These are phyloP conservation scores for Trametes punicea DNA, from an alignment of 768 basidiomycete species.

Conservation along the genomic window DNA sequence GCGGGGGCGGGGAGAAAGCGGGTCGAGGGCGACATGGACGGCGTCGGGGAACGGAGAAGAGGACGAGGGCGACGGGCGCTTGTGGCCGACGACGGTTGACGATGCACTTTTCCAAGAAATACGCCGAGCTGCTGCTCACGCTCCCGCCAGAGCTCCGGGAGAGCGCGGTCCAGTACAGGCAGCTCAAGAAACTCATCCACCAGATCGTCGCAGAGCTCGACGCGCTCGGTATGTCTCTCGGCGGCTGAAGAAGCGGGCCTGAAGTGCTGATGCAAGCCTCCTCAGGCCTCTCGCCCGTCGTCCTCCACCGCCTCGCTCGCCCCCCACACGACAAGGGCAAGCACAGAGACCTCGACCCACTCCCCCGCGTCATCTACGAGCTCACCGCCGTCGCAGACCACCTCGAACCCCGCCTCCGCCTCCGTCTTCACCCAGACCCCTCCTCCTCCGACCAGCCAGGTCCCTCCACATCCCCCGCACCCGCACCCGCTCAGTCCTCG, in stretches of 20 bases:
- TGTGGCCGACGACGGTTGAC: not conserved
- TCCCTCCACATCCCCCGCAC: not conserved
- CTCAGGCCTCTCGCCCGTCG: conserved; percentile 34
- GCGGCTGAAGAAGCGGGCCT: not conserved
- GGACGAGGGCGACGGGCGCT: not conserved
- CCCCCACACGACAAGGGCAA: conserved; percentile 25
- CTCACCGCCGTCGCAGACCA: conserved; percentile 43
- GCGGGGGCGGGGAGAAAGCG: not conserved
- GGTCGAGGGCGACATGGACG: conserved; percentile 1
- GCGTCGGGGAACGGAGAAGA: not conserved
- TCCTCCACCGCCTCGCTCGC: conserved; percentile 23
- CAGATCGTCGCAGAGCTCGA: conserved; percentile 76
- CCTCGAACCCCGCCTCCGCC: conserved; percentile 55
- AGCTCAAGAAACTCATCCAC: conserved; percentile 92
- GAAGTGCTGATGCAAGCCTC: no score
- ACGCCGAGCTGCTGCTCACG: conserved; percentile 54
- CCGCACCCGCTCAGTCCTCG: not conserved
- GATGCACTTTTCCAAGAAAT: conserved; percentile 79
- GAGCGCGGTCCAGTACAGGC: conserved; percentile 81
- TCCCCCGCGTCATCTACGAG: conserved; percentile 51
- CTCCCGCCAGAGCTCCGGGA: conserved; percentile 76
- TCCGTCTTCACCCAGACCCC: conserved; percentile 38
- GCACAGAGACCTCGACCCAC: conserved; percentile 2
- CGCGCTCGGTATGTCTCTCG: conserved; percentile 42
- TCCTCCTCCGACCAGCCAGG: not conserved